phyloP scores from a whole-genome alignment of 768 basidiomycete genomes.

The Suillus lakei region DNA sequence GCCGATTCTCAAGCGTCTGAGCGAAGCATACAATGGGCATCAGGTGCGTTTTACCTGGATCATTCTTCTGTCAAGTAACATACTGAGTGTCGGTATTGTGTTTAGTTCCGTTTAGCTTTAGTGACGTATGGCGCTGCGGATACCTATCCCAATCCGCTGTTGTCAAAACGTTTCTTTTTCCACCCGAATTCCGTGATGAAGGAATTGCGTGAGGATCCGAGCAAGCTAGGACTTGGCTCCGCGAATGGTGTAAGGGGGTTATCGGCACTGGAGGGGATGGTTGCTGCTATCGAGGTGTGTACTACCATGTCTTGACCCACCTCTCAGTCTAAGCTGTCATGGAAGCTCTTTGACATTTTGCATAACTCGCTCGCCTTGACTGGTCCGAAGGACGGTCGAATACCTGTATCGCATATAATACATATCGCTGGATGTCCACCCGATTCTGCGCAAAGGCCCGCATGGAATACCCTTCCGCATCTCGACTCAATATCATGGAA shows the following conservation, averaged over 20 bases:
- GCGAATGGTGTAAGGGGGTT: slow-evolving; percentile 56
- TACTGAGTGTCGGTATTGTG: neutral
- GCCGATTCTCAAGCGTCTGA: slow-evolving; percentile 56
- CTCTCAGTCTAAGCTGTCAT: slow-evolving; percentile 31
- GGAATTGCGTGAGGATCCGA: slow-evolving; percentile 51
- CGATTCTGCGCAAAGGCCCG: slow-evolving; percentile 57
- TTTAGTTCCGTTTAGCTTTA: slow-evolving; percentile 52
- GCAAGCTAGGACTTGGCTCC: slow-evolving; percentile 60
- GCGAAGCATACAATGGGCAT: slow-evolving; percentile 44
- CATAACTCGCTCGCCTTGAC: slow-evolving; percentile 21
- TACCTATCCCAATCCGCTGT: slow-evolving; percentile 55
- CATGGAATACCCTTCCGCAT: slow-evolving; percentile 52
- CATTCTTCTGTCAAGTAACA: slow-evolving; percentile 1
- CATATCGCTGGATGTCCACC: slow-evolving; percentile 65
- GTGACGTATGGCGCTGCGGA: slow-evolving; percentile 69
- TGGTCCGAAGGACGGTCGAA: slow-evolving; percentile 31
- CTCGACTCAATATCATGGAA: slow-evolving; percentile 65
- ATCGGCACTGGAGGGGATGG: slow-evolving; percentile 73
- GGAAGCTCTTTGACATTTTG: slow-evolving; percentile 48
- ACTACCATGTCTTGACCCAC: neutral
- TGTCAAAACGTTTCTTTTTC: slow-evolving; percentile 61
- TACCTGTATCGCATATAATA: slow-evolving; percentile 51
- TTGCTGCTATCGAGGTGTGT: slow-evolving; percentile 70
- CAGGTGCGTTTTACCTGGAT: slow-evolving; percentile 36
- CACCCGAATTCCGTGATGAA: slow-evolving; percentile 40